Conservation (phyloP, 148 eudicot species). For the Pharnaceum exiguum region DNA sequence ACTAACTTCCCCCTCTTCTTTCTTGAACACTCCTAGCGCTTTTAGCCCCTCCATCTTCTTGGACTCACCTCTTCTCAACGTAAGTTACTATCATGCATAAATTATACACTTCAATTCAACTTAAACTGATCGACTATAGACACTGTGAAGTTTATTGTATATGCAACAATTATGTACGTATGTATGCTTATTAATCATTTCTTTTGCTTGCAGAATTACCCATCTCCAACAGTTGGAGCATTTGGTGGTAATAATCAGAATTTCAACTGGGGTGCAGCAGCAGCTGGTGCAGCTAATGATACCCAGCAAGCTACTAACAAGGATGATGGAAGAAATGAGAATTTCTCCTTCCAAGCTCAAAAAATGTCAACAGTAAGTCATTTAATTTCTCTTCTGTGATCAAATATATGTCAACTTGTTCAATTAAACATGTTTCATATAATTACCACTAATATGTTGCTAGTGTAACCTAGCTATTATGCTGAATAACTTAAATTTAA, state of each 20-base stretch:
- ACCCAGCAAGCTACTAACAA: conserved; percentile 16
- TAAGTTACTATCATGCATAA: conserved; percentile 32
- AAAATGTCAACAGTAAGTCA: conserved; percentile 30
- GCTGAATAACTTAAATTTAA: too few relatives aligned
- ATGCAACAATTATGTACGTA: too few relatives aligned
- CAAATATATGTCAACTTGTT: not conserved
- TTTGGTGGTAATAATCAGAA: conserved; percentile 42
- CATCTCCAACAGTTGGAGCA: conserved; percentile 64
- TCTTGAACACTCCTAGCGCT: conserved; percentile 37
- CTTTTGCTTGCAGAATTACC: conserved; percentile 36
- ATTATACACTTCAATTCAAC: too few relatives aligned
- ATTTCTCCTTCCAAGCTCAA: conserved; percentile 58
- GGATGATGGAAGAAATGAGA: conserved; percentile 25
- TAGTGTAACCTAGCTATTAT: too few relatives aligned
- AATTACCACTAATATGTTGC: too few relatives aligned
- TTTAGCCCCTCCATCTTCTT: conserved; percentile 67
- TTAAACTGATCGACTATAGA: too few relatives aligned
- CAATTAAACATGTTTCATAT: too few relatives aligned
- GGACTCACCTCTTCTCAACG: conserved; percentile 66
- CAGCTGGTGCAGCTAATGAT: conserved; percentile 13
- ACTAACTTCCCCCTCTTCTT: conserved; percentile 33
- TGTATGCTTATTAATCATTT: not conserved
- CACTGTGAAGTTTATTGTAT: too few relatives aligned
- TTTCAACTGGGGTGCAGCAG: conserved; percentile 30
- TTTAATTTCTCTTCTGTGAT: not conserved